Conservation (phyloP, 345 rosid species). For the Eucalyptus curtisii region DNA sequence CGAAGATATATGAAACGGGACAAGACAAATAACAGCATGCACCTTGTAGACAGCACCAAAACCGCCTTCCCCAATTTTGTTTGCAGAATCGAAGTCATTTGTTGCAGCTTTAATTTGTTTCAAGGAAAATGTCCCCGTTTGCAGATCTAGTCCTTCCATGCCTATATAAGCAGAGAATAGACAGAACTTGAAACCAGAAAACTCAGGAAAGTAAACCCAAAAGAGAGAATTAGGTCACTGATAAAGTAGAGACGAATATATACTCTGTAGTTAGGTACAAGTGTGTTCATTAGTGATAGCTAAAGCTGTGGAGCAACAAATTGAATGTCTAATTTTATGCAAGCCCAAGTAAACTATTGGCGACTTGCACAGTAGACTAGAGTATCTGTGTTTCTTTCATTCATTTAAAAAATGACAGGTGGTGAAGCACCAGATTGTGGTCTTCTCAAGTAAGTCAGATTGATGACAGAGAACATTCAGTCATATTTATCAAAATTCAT, state of each 20-base stretch:
- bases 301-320: background rate
- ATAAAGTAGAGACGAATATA: background rate
- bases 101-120: constrained; percentile 34
- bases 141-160: constrained; percentile 11
- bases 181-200: background rate
- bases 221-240: background rate
- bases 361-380: background rate
- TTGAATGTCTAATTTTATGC: background rate
- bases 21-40: background rate
- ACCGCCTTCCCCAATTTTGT: constrained; percentile 42
- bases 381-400: background rate
- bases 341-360: background rate
- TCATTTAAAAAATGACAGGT: background rate
- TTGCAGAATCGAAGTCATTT: constrained; percentile 12
- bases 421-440: background rate
- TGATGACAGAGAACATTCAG: background rate
- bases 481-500: background rate
- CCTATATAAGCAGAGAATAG: background rate
- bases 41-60: constrained; percentile 43
- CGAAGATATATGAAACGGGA: background rate
- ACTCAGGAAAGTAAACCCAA: background rate
- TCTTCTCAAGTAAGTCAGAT: background rate
- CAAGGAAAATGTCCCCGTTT: constrained; percentile 18
- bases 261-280: background rate
- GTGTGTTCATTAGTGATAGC: background rate